Evolutionary conservation across 768 basidiomycete species (phyloP).

Genomic region (Podaxis sp.): DNA sequence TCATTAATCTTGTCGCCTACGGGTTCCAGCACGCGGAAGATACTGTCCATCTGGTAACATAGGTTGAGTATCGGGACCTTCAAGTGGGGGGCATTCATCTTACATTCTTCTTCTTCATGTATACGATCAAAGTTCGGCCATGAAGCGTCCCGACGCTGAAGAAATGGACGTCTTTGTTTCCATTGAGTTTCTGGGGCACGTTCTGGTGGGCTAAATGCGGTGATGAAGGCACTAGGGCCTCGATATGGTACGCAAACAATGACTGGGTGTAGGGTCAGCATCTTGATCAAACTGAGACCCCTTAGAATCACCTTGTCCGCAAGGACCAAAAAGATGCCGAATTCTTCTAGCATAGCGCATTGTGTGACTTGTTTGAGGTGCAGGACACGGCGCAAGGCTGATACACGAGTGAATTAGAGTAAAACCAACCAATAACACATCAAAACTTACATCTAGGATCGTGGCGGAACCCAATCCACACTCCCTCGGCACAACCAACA

Average conservation of each 20-base stretch:
- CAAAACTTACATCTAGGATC: slow-evolving; percentile 73
- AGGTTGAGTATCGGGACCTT: background rate
- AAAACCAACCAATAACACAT: background rate
- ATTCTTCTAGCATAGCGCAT: slow-evolving; percentile 92
- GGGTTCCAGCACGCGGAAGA: slow-evolving; percentile 97
- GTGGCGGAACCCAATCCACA: slow-evolving; percentile 92
- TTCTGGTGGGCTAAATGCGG: slow-evolving; percentile 63
- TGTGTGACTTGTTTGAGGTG: slow-evolving; percentile 93
- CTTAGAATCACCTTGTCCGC: slow-evolving; percentile 76
- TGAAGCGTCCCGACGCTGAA: slow-evolving; percentile 90
- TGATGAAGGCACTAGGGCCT: slow-evolving; percentile 90
- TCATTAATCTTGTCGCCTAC: slow-evolving; percentile 89
- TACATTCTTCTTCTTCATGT: slow-evolving; percentile 93
- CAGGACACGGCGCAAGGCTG: slow-evolving; percentile 88
- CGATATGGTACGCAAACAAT: slow-evolving; percentile 92
- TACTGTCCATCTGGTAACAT: slow-evolving; percentile 64
- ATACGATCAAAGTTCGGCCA: slow-evolving; percentile 86
- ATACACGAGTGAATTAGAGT: slow-evolving; percentile 30
- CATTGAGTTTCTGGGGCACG: slow-evolving; percentile 86
- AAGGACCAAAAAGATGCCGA: slow-evolving; percentile 94
- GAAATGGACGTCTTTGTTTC: slow-evolving; percentile 90
- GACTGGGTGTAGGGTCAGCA: slow-evolving; percentile 43
- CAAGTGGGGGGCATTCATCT: slow-evolving; percentile 12
- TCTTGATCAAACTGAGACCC: background rate
- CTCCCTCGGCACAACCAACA: slow-evolving; percentile 88